Evolutionary conservation across 139 green algal genomes (phyloP).

Genomic region (Micromonas commoda): DNA sequence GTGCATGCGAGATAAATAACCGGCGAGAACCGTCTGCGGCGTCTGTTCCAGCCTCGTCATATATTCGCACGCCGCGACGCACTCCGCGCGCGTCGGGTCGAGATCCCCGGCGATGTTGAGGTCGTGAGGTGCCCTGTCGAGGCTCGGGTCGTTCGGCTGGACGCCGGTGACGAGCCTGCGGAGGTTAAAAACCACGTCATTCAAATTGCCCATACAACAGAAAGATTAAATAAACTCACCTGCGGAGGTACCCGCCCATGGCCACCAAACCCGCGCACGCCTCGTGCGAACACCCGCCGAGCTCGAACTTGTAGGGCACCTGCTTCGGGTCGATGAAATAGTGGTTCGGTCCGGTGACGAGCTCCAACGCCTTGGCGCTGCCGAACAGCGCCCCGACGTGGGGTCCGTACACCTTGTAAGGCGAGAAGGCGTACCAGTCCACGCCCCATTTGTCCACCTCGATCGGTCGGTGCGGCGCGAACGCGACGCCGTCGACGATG

Average conservation of each 20-base stretch:
- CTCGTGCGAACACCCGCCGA: constrained; percentile 25
- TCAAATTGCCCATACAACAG: no score
- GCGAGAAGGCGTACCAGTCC: constrained; percentile 31
- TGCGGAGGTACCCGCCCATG: constrained; percentile 22
- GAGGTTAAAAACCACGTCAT: no score
- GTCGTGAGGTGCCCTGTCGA: no score
- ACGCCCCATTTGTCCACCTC: constrained; percentile 26
- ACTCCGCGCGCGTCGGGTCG: no score
- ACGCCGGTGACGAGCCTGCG: no score
- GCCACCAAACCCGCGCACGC: constrained; percentile 25
- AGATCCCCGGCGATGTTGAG: no score
- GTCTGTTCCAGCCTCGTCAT: constrained; percentile 1
- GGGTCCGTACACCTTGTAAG: constrained; percentile 31
- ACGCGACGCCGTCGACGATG: constrained; percentile 32
- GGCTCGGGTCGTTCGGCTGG: no score
- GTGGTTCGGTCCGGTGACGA: constrained; percentile 27
- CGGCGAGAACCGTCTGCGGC: constrained; percentile 3
- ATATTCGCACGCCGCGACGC: no score
- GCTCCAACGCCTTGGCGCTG: neutral
- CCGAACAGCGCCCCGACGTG: constrained; percentile 31
- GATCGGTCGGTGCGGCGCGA: constrained; percentile 23
- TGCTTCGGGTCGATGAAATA: constrained; percentile 17
- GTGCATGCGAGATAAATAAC: neutral
- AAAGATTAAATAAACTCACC: no score
- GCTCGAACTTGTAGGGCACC: constrained; percentile 32